Conservation (phyloP, 768 basidiomycete genomes). For the Sistotremastrum niveocremeum region DNA sequence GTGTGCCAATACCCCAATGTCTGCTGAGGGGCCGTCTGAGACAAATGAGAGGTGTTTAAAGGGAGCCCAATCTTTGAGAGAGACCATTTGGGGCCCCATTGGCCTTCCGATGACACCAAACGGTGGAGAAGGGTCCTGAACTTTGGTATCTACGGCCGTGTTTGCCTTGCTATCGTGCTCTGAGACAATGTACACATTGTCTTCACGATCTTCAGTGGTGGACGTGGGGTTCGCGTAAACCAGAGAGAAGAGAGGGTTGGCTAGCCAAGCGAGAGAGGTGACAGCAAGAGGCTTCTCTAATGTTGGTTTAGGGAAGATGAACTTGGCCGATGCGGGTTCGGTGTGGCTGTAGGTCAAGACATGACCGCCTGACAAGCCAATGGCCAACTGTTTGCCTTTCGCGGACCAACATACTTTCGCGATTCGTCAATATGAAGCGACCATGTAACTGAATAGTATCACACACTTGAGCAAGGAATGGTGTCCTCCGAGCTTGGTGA, state of each 20-base stretch:
- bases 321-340: conserved; percentile 40
- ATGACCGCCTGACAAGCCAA: conserved; percentile 58
- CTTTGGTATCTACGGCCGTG: conserved; percentile 22
- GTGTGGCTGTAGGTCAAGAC: conserved; percentile 53
- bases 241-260: conserved; percentile 53
- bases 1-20: conserved; percentile 33
- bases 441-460: too few species aligned
- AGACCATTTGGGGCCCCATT: conserved; percentile 28
- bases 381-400: conserved; percentile 72
- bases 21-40: conserved; percentile 37
- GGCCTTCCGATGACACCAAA: conserved; percentile 29
- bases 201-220: conserved; percentile 27
- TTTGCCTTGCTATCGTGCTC: conserved; percentile 28
- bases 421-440: conserved; percentile 5
- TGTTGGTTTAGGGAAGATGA: conserved; percentile 42
- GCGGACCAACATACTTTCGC: conserved; percentile 68
- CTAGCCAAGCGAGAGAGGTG: conserved; percentile 53
- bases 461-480: conserved; percentile 45
- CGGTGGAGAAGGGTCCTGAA: conserved; percentile 28
- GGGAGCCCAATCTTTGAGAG: conserved; percentile 31
- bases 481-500: conserved; percentile 16
- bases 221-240: conserved; percentile 40
- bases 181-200: conserved; percentile 27
- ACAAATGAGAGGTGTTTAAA: conserved; percentile 28
- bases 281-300: conserved; percentile 31